These are phyloP conservation scores for Boletales sp. DNA, from an alignment of 768 basidiomycete genomes.

Conservation along the genomic window DNA sequence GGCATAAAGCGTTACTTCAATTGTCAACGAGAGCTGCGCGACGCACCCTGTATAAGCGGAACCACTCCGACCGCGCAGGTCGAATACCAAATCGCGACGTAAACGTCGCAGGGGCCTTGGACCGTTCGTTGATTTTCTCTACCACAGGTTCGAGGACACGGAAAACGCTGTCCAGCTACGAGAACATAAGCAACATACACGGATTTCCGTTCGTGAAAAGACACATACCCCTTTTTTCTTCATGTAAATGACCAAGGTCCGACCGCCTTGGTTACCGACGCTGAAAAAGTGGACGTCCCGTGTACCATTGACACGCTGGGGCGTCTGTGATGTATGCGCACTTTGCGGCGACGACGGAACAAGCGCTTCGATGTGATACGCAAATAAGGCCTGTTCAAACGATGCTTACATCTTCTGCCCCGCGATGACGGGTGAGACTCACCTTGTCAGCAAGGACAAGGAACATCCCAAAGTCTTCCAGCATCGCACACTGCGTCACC, in stretches of 20 bases:
- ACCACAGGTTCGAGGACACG: conserved; percentile 96
- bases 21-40: not conserved
- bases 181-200: conserved; percentile 1
- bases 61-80: conserved; percentile 87
- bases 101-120: conserved; percentile 66
- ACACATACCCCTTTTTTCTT: conserved; percentile 79
- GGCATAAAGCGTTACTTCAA: not conserved
- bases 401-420: not conserved
- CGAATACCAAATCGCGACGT: conserved; percentile 75
- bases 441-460: conserved; percentile 93
- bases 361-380: conserved; percentile 94
- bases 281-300: conserved; percentile 96
- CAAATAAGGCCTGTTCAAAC: conserved; percentile 67
- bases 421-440: not conserved
- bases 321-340: conserved; percentile 67
- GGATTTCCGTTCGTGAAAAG: conserved; percentile 5
- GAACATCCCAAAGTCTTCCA: conserved; percentile 96
- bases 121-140: conserved; percentile 79
- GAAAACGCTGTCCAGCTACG: conserved; percentile 84
- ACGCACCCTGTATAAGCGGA: conserved; percentile 77
- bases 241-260: conserved; percentile 93
- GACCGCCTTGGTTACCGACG: conserved; percentile 80
- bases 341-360: conserved; percentile 81
- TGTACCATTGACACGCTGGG: conserved; percentile 86
- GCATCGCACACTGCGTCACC: conserved; percentile 93